Evolutionary conservation across 192 early-diverging fungal species (phyloP).

Genomic region (Podila minutissima): DNA sequence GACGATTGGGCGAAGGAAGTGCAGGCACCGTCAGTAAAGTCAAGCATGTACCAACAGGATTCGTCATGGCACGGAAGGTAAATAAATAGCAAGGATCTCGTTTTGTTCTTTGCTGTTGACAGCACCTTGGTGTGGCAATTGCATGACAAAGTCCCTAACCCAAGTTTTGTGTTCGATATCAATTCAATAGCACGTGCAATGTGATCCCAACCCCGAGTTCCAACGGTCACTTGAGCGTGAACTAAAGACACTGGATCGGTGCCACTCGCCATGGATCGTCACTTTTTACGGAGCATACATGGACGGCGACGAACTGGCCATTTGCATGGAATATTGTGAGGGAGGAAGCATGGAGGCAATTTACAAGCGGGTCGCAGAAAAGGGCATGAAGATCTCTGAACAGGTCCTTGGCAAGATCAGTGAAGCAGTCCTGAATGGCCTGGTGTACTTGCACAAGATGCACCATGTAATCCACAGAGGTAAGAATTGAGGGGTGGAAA

Average conservation of each 20-base stretch:
- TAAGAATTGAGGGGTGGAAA: slow-evolving; percentile 64
- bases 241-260: slow-evolving; percentile 87
- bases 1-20: slow-evolving; percentile 81
- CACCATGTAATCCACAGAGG: slow-evolving; percentile 93
- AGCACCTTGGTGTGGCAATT: not conserved
- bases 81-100: not conserved
- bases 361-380: slow-evolving; percentile 77
- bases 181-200: slow-evolving; percentile 43
- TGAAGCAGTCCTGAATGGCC: slow-evolving; percentile 86
- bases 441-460: slow-evolving; percentile 87
- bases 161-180: not conserved
- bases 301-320: slow-evolving; percentile 84
- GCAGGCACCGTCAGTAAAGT: slow-evolving; percentile 91
- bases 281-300: slow-evolving; percentile 94
- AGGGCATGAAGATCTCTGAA: slow-evolving; percentile 87
- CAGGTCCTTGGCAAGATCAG: slow-evolving; percentile 89
- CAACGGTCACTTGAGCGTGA: slow-evolving; percentile 92
- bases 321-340: slow-evolving; percentile 98
- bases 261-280: slow-evolving; percentile 93
- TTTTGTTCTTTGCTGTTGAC: not conserved
- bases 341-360: slow-evolving; percentile 93
- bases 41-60: slow-evolving; percentile 72
- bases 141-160: not conserved
- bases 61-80: slow-evolving; percentile 96
- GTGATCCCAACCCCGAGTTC: slow-evolving; percentile 62